Percentiles rank a stretch among this genome's conserved stretches.
Evolutionary conservation across 805 yeast species (phyloP).

Genomic region (Candida ortonii): DNA sequence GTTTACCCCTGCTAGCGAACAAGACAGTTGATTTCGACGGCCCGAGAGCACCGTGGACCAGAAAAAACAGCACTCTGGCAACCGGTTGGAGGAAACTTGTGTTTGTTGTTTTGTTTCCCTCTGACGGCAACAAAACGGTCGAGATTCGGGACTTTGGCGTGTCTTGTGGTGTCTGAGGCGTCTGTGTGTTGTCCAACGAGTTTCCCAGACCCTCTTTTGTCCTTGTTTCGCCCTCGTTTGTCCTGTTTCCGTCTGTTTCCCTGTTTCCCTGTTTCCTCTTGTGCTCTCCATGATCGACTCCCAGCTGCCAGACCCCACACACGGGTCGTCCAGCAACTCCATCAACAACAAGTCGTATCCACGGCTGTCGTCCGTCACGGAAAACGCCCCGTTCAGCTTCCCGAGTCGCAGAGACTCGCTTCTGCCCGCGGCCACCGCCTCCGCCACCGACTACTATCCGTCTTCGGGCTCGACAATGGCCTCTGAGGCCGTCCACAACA

Average conservation of each 20-base stretch:
- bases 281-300: constrained; percentile 23
- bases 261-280: constrained; percentile 3
- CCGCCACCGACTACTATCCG: constrained; percentile 15
- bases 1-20: too few species aligned
- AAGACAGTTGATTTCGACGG: too few species aligned
- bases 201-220: constrained; percentile 1
- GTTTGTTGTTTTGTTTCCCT: too few species aligned
- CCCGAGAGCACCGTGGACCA: too few species aligned
- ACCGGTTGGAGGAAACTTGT: too few species aligned
- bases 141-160: too few species aligned
- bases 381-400: constrained; percentile 26
- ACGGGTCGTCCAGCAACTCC: constrained; percentile 18
- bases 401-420: constrained; percentile 27
- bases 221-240: neutral
- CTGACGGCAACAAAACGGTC: too few species aligned
- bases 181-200: too few species aligned
- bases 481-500: constrained; percentile 16
- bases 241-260: constrained; percentile 13
- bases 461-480: constrained; percentile 5
- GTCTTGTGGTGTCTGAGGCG: too few species aligned
- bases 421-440: constrained; percentile 20
- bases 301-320: constrained; percentile 23
- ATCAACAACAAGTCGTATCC: constrained; percentile 15
- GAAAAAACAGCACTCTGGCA: too few species aligned
- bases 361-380: constrained; percentile 25